These are phyloP conservation scores for Pyrrhoderma noxium DNA, from an alignment of 1,284 basidiomycete genomes.

Conservation along the genomic window DNA sequence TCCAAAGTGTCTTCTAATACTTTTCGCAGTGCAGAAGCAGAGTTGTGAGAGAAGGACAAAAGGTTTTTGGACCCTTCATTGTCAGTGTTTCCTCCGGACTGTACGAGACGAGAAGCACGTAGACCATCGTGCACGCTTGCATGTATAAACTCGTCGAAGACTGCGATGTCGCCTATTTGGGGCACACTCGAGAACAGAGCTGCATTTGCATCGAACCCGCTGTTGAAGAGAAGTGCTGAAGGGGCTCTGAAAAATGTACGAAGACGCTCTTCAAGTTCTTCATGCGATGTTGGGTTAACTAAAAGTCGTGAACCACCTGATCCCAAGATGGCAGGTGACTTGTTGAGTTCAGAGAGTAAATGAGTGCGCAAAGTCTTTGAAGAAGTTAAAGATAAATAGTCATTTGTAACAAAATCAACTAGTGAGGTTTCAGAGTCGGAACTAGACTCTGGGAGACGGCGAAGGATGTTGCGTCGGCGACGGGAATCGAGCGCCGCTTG, in stretches of 20 bases:
- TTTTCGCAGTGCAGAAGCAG: conserved; percentile 40
- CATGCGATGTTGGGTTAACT: conserved; percentile 71
- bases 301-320: conserved; percentile 87
- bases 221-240: conserved; percentile 84
- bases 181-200: conserved; percentile 83
- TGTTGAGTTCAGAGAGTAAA: conserved; percentile 50
- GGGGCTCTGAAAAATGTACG: conserved; percentile 56
- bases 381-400: conserved; percentile 83
- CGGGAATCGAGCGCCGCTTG: conserved; percentile 51
- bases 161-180: conserved; percentile 68
- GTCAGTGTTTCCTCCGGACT: background rate
- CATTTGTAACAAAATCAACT: conserved; percentile 87
- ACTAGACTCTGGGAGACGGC: conserved; percentile 39
- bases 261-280: conserved; percentile 62
- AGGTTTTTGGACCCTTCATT: background rate
- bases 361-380: conserved; percentile 47
- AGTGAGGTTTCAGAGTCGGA: conserved; percentile 27
- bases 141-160: conserved; percentile 88
- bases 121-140: conserved; percentile 91
- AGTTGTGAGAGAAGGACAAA: conserved; percentile 70
- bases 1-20: conserved; percentile 36
- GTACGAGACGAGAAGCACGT: conserved; percentile 47
- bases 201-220: conserved; percentile 92
- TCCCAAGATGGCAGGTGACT: conserved; percentile 64
- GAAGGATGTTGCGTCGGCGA: conserved; percentile 53